Conservation (phyloP, 2,329 filamentous ascomycete genomes). For the Pseudogymnoascus sp. region DNA sequence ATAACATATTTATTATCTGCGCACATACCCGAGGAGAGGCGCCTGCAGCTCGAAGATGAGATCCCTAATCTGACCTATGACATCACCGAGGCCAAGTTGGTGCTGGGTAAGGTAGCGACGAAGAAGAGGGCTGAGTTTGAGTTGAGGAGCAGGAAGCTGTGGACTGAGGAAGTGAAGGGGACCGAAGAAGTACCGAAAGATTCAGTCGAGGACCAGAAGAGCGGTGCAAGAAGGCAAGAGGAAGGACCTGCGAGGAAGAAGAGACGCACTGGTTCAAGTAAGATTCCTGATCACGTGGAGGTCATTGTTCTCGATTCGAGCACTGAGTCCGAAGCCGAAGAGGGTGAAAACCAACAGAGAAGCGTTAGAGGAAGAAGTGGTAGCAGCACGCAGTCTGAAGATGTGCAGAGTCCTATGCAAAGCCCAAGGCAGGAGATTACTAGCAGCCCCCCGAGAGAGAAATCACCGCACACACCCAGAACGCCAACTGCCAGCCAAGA, state of each 20-base stretch:
- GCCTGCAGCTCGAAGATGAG: slow-evolving; percentile 56
- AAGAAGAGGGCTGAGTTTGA: slow-evolving; percentile 70
- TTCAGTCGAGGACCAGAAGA: not conserved
- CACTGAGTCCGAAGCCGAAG: slow-evolving; percentile 31
- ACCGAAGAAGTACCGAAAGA: not conserved
- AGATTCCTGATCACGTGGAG: slow-evolving; percentile 17
- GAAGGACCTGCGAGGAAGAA: slow-evolving; percentile 13
- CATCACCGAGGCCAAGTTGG: slow-evolving; percentile 61
- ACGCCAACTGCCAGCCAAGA: not conserved
- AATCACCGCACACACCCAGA: not conserved
- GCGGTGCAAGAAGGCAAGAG: slow-evolving; percentile 13
- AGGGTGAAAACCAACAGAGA: slow-evolving; percentile 10
- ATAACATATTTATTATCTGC: slow-evolving; percentile 58
- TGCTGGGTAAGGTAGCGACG: slow-evolving; percentile 66
- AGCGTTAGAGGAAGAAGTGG: not conserved
- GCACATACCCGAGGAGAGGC: slow-evolving; percentile 57
- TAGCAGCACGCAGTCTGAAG: slow-evolving; percentile 15
- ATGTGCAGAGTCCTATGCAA: slow-evolving; percentile 11
- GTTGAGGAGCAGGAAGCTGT: slow-evolving; percentile 59
- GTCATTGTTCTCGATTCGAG: slow-evolving; percentile 24
- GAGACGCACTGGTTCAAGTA: slow-evolving; percentile 35
- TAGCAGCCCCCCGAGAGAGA: not conserved
- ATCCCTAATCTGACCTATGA: slow-evolving; percentile 63
- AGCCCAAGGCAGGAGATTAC: not conserved
- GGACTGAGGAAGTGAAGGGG: slow-evolving; percentile 42